Evolutionary conservation across 2,329 filamentous ascomycete species (phyloP).

Genomic region (Fusarium udum): DNA sequence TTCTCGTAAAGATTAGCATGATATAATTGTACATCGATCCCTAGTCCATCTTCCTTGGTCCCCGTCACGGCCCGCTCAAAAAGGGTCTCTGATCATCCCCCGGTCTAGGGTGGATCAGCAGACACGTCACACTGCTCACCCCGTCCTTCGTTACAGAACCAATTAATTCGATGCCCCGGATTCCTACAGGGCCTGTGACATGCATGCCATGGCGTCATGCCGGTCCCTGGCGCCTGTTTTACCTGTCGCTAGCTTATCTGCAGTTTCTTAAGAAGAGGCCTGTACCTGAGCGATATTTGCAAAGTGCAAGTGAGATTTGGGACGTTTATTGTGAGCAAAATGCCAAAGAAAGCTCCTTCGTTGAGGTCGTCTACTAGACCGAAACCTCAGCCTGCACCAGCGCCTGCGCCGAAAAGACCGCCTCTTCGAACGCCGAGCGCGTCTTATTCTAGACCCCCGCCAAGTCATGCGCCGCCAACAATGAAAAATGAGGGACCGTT

Average conservation of each 20-base stretch:
- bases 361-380: conserved; percentile 26
- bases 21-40: conserved; percentile 21
- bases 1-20: not conserved
- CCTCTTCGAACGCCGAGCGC: not conserved
- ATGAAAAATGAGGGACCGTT: not conserved
- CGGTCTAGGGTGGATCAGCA: conserved; percentile 36
- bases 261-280: not conserved
- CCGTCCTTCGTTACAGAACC: conserved; percentile 14
- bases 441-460: conserved; percentile 23
- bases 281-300: not conserved
- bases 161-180: conserved; percentile 28
- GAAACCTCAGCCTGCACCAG: conserved; percentile 25
- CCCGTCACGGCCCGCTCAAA: conserved; percentile 14
- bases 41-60: conserved; percentile 4
- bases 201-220: conserved; percentile 40
- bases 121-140: conserved; percentile 39
- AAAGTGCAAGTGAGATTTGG: not conserved
- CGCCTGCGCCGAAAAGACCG: conserved; percentile 25
- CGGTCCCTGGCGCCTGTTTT: conserved; percentile 8
- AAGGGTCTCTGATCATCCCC: conserved; percentile 9
- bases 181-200: conserved; percentile 20
- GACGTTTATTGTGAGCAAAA: not conserved
- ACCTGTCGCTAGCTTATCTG: not conserved
- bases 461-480: conserved; percentile 13
- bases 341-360: conserved; percentile 31